These are phyloP conservation scores for Caryopteris hybrid DNA, from an alignment of 305 asterid species.

Conservation along the genomic window DNA sequence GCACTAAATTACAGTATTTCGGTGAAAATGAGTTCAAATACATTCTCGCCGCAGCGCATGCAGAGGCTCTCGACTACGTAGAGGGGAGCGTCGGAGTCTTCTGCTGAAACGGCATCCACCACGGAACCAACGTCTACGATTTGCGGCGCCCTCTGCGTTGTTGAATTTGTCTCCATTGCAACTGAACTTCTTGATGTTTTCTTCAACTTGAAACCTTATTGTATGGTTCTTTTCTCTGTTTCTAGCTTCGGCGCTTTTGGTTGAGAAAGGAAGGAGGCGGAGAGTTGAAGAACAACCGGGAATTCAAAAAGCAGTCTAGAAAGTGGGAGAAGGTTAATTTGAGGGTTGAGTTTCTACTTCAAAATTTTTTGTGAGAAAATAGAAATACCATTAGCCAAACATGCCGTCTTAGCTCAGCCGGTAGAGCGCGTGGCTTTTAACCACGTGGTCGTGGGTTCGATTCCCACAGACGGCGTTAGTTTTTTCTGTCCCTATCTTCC, in stretches of 20 bases:
- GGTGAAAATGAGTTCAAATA: constrained; percentile 13
- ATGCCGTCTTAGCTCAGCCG: constrained; percentile 54
- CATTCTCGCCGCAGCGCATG: constrained; percentile 87
- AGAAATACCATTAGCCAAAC: too few relatives aligned
- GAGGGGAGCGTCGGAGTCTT: constrained; percentile 56
- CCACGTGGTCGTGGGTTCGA: constrained; percentile 82
- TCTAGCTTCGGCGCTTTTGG: neutral
- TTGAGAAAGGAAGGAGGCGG: constrained; percentile 12
- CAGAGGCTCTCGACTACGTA: constrained; percentile 81
- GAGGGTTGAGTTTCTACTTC: too few relatives aligned
- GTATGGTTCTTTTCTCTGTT: neutral
- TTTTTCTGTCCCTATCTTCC: too few relatives aligned
- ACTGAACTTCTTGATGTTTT: neutral
- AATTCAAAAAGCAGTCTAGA: neutral
- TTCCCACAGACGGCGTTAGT: constrained; percentile 39
- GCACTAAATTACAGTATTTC: neutral
- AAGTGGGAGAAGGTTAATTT: neutral
- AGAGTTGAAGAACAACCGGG: neutral
- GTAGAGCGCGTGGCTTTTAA: constrained; percentile 78
- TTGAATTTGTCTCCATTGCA: constrained; percentile 25
- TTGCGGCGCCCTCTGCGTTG: constrained; percentile 25
- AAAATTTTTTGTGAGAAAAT: neutral
- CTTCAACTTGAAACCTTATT: too few relatives aligned
- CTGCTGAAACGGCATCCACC: constrained; percentile 65
- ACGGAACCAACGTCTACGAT: constrained; percentile 77